Base-by-base conservation (phyloP, 2,329 filamentous ascomycete species). In the Aspergillus felis region DNA sequence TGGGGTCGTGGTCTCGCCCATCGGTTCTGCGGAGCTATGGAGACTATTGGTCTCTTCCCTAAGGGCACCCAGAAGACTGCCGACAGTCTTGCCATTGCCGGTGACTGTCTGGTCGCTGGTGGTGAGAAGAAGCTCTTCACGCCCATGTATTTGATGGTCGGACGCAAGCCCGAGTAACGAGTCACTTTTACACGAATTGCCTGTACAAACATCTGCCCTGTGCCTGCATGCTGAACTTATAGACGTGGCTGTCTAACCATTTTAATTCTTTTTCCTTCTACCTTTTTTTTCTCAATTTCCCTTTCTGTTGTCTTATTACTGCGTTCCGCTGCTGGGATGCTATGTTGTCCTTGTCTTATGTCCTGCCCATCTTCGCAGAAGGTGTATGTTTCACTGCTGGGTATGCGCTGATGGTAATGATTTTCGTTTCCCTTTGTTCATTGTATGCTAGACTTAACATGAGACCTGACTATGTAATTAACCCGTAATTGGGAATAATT, bases 141-240 rank as follows among this genome's bases (percentile, higher is more conserved):
- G 1, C 93, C 93, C 56, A 97, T 97, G 93, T 97, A 96, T 79
- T 81, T 97, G 71, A 97, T 97, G 91, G 85, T 97, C 58, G 93
- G 86, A 60, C 87, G 90, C 78, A 97, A 97, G 83, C 91, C 93
- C 46, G 70, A 76, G 70, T 75, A 73, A 71, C 44, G 44, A 47
- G 22, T 47, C 12, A 3, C 44, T 47, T 20, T 59, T 32, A 14
- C 25, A 50, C 10, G 38, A 53, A 56, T 54, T 44, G 42, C 41
- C 51, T 50, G 53, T 59, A 63, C 52, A 63, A 58, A 61, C 48
- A 41, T 51, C 28, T 50, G 35, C 35, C 52, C 53, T 55, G 28
- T 53, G 27, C 44, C 58, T 53, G 55, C 58, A 60, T 58, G 50
- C 51, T 53, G 25, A 41, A 41, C 54, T 55, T 46, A 58, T 61